These are phyloP conservation scores for Penicillium hordei DNA, from an alignment of 2,329 filamentous ascomycete genomes.

Conservation along the genomic window DNA sequence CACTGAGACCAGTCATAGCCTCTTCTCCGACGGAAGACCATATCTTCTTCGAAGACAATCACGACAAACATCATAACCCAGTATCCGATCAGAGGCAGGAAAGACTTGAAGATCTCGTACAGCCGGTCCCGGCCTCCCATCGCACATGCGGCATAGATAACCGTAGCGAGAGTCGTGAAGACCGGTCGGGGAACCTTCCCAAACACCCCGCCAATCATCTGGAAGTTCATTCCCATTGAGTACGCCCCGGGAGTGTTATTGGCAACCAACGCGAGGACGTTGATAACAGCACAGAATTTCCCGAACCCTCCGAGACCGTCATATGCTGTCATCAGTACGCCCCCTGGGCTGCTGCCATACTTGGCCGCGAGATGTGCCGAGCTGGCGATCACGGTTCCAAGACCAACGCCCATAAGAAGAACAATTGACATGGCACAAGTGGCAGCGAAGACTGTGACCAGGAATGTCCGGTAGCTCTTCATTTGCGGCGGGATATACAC, in stretches of 20 bases:
- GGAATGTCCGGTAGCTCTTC: slow-evolving; percentile 38
- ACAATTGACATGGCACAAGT: slow-evolving; percentile 36
- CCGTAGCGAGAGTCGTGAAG: slow-evolving; percentile 43
- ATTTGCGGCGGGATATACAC: slow-evolving; percentile 45
- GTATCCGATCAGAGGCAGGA: slow-evolving; percentile 50
- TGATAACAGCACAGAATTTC: slow-evolving; percentile 45
- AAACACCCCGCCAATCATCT: slow-evolving; percentile 43
- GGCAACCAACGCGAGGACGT: slow-evolving; percentile 44
- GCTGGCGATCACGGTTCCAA: slow-evolving; percentile 41
- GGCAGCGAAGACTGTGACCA: slow-evolving; percentile 40
- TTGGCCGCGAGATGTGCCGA: slow-evolving; percentile 24
- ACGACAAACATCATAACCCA: slow-evolving; percentile 47
- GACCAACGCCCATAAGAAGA: slow-evolving; percentile 43
- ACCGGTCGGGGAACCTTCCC: slow-evolving; percentile 44
- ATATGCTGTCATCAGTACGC: slow-evolving; percentile 42
- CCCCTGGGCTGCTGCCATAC: slow-evolving; percentile 34
- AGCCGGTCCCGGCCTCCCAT: slow-evolving; percentile 46
- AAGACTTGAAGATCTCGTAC: slow-evolving; percentile 47
- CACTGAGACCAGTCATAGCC: slow-evolving; percentile 46
- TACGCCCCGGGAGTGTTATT: slow-evolving; percentile 49
- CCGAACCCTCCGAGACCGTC: slow-evolving; percentile 44
- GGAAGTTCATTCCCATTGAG: slow-evolving; percentile 47
- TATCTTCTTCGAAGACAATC: slow-evolving; percentile 45
- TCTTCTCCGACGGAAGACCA: slow-evolving; percentile 43
- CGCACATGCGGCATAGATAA: slow-evolving; percentile 46